Conservation (phyloP, 225 moss, liverwort and hornwort genomes). For the Antitrichia curtipendula region DNA sequence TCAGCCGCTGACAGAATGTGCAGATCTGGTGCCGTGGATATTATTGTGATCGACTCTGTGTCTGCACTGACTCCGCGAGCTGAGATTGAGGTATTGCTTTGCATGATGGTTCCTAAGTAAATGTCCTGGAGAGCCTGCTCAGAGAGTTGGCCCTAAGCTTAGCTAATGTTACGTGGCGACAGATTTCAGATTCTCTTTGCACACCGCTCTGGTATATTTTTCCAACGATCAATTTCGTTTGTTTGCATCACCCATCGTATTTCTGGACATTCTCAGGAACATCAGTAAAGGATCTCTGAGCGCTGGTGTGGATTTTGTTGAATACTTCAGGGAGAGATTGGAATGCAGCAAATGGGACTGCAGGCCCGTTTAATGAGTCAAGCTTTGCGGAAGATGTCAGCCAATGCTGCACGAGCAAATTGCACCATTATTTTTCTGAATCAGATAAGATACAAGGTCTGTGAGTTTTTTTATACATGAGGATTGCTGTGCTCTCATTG, state of each 20-base stretch:
- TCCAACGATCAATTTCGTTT: neutral
- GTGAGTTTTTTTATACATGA: neutral
- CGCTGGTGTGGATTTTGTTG: neutral
- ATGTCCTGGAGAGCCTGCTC: neutral
- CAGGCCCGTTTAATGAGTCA: constrained; percentile 98
- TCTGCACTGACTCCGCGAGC: constrained; percentile 90
- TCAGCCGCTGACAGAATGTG: constrained; percentile 91
- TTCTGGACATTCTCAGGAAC: neutral
- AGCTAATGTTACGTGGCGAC: neutral
- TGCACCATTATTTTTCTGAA: constrained; percentile 88
- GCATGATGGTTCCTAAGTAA: neutral
- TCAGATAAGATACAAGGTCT: constrained; percentile 87
- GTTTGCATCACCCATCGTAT: neutral
- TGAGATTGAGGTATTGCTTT: constrained; percentile 66
- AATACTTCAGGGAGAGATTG: constrained; percentile 66
- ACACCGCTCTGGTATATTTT: neutral
- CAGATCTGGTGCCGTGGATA: constrained; percentile 89
- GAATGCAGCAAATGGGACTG: constrained; percentile 94
- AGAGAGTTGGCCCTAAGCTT: neutral
- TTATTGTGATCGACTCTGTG: constrained; percentile 76
- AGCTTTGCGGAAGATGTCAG: constrained; percentile 94
- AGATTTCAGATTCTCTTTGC: neutral
- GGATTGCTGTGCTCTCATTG: neutral
- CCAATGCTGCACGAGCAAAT: constrained; percentile 76
- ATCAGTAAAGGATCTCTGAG: neutral